A percentile compares a stretch with the other conserved stretches of the same genome.
These are phyloP conservation scores for Moricandia moricandioides DNA, from an alignment of 345 rosid genomes.

Conservation along the genomic window DNA sequence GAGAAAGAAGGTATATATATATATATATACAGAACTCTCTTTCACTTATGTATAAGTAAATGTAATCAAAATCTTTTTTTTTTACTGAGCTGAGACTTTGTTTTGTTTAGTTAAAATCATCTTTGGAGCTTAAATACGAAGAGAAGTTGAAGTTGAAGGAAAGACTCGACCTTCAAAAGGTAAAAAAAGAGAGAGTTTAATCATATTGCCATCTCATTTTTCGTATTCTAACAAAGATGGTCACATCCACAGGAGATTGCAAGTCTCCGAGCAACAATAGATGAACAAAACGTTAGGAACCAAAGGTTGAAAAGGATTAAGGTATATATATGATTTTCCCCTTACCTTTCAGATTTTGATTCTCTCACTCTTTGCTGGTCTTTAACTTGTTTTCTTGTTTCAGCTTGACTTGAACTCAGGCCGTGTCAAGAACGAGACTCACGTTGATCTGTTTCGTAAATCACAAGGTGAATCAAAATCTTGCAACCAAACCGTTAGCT, in stretches of 20 bases:
- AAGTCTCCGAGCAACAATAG: conserved; percentile 46
- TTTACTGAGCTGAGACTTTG: background rate
- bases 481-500: conserved; percentile 23
- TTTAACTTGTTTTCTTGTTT: background rate
- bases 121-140: conserved; percentile 67
- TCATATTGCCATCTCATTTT: background rate
- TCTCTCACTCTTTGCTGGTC: background rate
- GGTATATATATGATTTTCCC: conserved; percentile 37
- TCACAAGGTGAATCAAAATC: conserved; percentile 23
- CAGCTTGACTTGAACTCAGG: conserved; percentile 49
- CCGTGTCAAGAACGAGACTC: conserved; percentile 15
- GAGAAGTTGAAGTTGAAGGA: conserved; percentile 60
- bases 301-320: conserved; percentile 70
- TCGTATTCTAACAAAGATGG: background rate
- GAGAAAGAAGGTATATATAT: conserved; percentile 82
- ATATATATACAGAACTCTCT: background rate
- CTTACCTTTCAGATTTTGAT: background rate
- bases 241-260: conserved; percentile 58
- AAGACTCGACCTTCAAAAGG: conserved; percentile 55
- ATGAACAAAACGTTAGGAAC: conserved; percentile 51
- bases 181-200: background rate
- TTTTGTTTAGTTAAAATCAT: conserved; percentile 48
- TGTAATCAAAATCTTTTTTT: background rate
- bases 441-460: background rate
- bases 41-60: background rate